Evolutionary conservation across 768 basidiomycete genomes (phyloP), one percentile per base, ranked within the genome.

Genomic region (Steccherinum ochraceum): DNA sequence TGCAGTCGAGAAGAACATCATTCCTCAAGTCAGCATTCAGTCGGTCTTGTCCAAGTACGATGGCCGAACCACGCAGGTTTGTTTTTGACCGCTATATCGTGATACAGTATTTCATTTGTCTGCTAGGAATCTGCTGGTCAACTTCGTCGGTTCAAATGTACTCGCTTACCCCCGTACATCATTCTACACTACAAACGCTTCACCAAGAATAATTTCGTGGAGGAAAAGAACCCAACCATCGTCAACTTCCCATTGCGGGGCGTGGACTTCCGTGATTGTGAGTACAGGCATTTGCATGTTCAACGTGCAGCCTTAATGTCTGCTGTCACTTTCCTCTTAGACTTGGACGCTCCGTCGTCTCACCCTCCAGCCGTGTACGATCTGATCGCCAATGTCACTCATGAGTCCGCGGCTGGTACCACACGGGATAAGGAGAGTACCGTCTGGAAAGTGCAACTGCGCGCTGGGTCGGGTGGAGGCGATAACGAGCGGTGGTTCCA

Each of bases 161-260:
- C 89, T 60, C 76, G 78, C 30, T 72, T 99, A 53, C 96, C 96
- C 35, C 89, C 78, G 46, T 97, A 96, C 64, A 84, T 99, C 61
- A 88, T 98, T 60, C 73, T 97, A 18, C 90, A 95, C 65, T 94
- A 87, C 76, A 98, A 94, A 66, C 83, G 96, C 35, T 99, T 98
- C 70, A 93, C 91, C 20, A 96, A 90, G 66, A 99, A 98, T 66
- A 77, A 77, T 48, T 97, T 98, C 60, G 93, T 97, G 4, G 95
- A 97, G 67, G 96, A 99, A 68, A 96, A 96, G 69, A 99, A 99
- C 61, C 95, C 95, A 5, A 99, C 96, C 1, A 94, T 99, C 54
- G 89, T 99, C 58, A 99, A 95, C 64, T 99, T 96, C 62, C 95
- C 95, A 2, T 74, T 97, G 21, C 80, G 89, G 52, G 94, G 95